A percentile compares a stretch with the other conserved stretches of the same genome.
phyloP scores from a whole-genome alignment of 192 early-diverging fungal genomes.

The Coemansia sp. region DNA sequence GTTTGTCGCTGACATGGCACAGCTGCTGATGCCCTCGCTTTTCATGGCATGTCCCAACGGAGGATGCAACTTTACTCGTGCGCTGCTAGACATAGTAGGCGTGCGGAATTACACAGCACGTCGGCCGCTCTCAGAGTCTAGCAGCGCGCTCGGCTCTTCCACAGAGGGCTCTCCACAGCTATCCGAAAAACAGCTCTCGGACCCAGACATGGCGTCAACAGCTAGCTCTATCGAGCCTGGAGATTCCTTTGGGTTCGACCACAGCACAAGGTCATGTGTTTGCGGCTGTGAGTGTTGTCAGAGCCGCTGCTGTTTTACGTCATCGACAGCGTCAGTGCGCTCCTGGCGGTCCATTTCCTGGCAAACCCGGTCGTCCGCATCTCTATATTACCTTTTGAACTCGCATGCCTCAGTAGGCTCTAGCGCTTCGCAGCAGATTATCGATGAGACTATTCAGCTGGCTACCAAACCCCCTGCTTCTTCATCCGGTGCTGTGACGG shows the following conservation, averaged over 20 bases:
- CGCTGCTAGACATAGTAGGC: conserved; percentile 5
- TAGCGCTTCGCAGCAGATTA: conserved; percentile 9
- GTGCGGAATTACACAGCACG: neutral
- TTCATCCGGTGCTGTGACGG: neutral
- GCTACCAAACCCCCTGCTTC: neutral
- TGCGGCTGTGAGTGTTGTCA: conserved; percentile 34
- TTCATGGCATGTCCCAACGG: conserved; percentile 34
- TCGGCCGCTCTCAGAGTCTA: neutral
- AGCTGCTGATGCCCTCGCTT: conserved; percentile 39
- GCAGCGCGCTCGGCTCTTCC: neutral
- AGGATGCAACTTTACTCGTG: conserved; percentile 15
- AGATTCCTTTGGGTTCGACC: conserved; percentile 38
- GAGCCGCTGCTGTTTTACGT: conserved; percentile 32
- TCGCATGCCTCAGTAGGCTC: neutral
- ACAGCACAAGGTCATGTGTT: conserved; percentile 5
- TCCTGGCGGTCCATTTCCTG: conserved; percentile 23
- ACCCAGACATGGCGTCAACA: neutral
- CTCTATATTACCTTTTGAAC: neutral
- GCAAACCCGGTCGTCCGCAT: conserved; percentile 9
- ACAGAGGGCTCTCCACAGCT: conserved; percentile 1
- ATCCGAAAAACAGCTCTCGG: conserved; percentile 2
- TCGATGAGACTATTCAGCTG: conserved; percentile 19
- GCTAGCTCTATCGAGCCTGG: conserved; percentile 25
- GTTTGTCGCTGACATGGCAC: conserved; percentile 44
- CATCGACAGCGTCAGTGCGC: conserved; percentile 24